Percentiles rank a stretch among this genome's conserved stretches.
These are phyloP conservation scores for Salix brachista DNA, from an alignment of 345 rosid genomes.

Conservation along the genomic window DNA sequence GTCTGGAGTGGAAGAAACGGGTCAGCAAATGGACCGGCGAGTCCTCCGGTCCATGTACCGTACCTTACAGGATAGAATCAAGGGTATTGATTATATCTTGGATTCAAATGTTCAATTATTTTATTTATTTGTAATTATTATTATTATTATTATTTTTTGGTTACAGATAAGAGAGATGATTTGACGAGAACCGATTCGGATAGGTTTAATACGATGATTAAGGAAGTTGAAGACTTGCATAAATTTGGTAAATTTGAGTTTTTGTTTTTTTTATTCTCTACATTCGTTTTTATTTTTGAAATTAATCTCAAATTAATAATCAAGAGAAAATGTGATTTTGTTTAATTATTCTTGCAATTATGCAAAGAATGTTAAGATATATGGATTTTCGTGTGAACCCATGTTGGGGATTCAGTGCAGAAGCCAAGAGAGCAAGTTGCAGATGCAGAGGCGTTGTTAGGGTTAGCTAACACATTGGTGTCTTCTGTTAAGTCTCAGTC, in stretches of 20 bases:
- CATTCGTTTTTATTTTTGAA: not conserved
- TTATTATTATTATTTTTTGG: not conserved
- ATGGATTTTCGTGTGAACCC: not conserved
- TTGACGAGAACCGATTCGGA: conserved; percentile 52
- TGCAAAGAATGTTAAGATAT: not conserved
- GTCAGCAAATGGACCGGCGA: conserved; percentile 41
- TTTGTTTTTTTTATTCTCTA: not conserved
- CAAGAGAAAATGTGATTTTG: not conserved
- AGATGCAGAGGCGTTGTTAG: conserved; percentile 86
- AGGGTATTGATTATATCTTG: conserved; percentile 26
- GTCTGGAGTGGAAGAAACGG: conserved; percentile 9
- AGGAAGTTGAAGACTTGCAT: conserved; percentile 66
- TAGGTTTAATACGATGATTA: conserved; percentile 51
- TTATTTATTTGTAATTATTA: not conserved
- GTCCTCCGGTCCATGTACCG: conserved; percentile 73
- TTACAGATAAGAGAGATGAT: conserved; percentile 69
- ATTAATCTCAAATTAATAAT: not conserved
- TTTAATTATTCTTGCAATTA: not conserved
- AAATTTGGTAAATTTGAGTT: conserved; percentile 38
- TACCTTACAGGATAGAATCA: conserved; percentile 47
- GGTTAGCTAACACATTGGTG: conserved; percentile 58
- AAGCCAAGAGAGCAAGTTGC: conserved; percentile 92
- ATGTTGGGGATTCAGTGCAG: conserved; percentile 39
- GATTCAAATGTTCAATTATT: not conserved
- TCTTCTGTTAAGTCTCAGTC: conserved; percentile 67